A percentile compares a stretch with the other conserved stretches of the same genome.
Conservation (phyloP, 441 rosid species). For the Adansonia madagascariensis region DNA sequence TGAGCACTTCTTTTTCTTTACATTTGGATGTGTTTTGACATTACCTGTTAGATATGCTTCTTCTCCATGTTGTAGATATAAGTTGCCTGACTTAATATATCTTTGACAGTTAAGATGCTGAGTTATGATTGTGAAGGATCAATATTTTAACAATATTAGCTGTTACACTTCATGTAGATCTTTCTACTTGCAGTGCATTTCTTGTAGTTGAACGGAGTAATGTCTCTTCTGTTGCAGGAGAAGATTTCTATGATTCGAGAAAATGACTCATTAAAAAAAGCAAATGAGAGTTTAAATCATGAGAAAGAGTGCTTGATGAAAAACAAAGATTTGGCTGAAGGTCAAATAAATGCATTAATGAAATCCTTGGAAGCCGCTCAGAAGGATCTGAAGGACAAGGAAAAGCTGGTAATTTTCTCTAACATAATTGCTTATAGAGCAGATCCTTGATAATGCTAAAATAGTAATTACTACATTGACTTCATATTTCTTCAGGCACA, state of each 20-base stretch:
- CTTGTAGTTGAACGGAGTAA: background rate
- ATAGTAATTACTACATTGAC: conserved; percentile 30
- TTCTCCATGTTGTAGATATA: conserved; percentile 6
- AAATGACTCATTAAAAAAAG: conserved; percentile 62
- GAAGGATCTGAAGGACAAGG: conserved; percentile 29
- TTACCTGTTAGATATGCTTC: conserved; percentile 9
- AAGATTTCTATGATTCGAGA: conserved; percentile 84
- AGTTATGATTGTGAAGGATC: background rate
- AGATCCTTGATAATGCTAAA: conserved; percentile 39
- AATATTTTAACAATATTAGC: background rate
- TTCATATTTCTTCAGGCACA: conserved; percentile 58
- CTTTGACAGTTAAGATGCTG: background rate
- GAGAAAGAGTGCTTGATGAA: conserved; percentile 27
- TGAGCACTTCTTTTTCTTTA: background rate
- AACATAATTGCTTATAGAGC: conserved; percentile 31
- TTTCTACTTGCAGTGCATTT: conserved; percentile 12
- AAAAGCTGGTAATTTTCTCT: conserved; percentile 28
- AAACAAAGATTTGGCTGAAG: conserved; percentile 27
- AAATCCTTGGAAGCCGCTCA: conserved; percentile 30
- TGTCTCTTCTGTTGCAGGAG: conserved; percentile 60
- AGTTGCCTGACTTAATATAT: conserved; percentile 14
- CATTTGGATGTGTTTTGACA: conserved; percentile 8
- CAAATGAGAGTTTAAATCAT: conserved; percentile 41
- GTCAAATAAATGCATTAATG: conserved; percentile 29
- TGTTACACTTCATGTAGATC: conserved; percentile 2